Base-by-base conservation (phyloP, 768 basidiomycete genomes). In the Cyathus striatus region DNA sequence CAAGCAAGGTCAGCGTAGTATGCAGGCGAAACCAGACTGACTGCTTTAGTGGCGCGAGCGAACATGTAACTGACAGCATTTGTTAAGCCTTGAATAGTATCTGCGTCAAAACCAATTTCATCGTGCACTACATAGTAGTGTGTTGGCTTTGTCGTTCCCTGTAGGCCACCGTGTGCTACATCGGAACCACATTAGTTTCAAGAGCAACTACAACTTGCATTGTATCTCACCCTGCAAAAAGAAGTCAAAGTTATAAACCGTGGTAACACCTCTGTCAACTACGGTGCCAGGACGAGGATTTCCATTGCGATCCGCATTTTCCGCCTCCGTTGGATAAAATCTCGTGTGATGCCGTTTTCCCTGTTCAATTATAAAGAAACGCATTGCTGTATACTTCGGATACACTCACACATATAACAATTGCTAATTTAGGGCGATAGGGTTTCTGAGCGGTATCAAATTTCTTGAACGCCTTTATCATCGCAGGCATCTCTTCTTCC, bases 41-140 rank as follows among this genome's bases (percentile, higher is more conserved):
- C 91, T 0, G 89, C 85, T 51, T 89, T 86, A 2, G 91, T 93
- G 2, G 90, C 89, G 13, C 90, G 82, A 4, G 85, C 86, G 52
- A 88, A 94, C 58, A 86, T 73, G 59, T 90, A 90, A 59, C 81
- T 80, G 46, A 82, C 69, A 10, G 76, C 60, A 58, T 90, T 83
- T 16, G 86, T 83, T 37, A 88, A 71, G 23, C 66, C 63, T 57
- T 93, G 90, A 4, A 91, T 62, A 10, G 73, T 68, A 57, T 93
- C 87, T 0, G 87, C 79, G 4, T 61, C 67, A 48, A 90, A 78
- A 4, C 59, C 64, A 48, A 81, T 83, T 56, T 90, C 86, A 58
- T 92, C 89, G 55, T 90, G 83, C 6, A 90, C 76, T 26, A 89
- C 83, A 38, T 78, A 81, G 61, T 91, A 91, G 48, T 90, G 89